Evolutionary conservation across 2,329 filamentous ascomycete genomes (phyloP).

Genomic region (Ophiocordyceps camponoti-leonardi): DNA sequence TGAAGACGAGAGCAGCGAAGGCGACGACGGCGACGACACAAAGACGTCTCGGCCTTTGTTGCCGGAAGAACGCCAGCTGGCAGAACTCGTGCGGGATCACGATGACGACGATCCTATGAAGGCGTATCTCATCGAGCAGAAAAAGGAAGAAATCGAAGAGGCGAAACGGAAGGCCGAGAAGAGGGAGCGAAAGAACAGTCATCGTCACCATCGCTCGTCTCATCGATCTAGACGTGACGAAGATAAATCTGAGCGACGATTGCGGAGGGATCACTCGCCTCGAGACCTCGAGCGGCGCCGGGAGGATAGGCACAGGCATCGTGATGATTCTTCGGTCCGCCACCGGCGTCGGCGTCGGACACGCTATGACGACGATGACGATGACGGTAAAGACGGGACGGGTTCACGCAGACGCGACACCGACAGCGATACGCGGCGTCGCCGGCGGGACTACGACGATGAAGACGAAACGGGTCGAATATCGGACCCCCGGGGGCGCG

Average conservation of each 20-base stretch:
- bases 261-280: background rate
- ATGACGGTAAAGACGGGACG: conserved; percentile 3
- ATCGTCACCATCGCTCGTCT: conserved; percentile 23
- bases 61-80: conserved; percentile 68
- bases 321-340: background rate
- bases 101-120: conserved; percentile 99
- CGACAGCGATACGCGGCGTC: conserved; percentile 9
- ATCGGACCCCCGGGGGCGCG: background rate
- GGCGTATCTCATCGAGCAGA: conserved; percentile 71
- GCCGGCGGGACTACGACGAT: background rate
- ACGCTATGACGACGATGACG: background rate
- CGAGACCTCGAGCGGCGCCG: background rate
- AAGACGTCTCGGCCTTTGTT: conserved; percentile 35
- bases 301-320: conserved; percentile 1
- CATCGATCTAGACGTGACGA: background rate
- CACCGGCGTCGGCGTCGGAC: background rate
- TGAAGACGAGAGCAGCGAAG: conserved; percentile 28
- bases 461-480: background rate
- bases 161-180: conserved; percentile 38
- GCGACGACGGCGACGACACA: conserved; percentile 14
- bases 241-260: background rate
- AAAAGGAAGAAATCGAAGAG: conserved; percentile 70
- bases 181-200: conserved; percentile 28
- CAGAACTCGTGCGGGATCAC: conserved; percentile 56
- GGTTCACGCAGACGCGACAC: conserved; percentile 11